phyloP scores from a whole-genome alignment of 108 stramenopile species.

The Fragilaria crotonensis region DNA sequence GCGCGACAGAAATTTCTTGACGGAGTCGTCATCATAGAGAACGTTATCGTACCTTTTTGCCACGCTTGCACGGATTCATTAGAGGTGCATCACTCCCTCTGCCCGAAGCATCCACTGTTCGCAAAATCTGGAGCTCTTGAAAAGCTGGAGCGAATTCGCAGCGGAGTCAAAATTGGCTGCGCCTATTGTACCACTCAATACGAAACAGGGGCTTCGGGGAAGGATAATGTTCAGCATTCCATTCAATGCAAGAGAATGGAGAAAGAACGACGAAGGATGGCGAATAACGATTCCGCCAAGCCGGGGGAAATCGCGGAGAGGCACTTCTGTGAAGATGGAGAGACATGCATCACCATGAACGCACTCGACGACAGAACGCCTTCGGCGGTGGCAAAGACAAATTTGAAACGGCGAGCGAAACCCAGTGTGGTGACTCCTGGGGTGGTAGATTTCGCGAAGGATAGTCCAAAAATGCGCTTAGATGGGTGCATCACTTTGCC shows the following conservation, averaged over 20 bases:
- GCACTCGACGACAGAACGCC: not conserved
- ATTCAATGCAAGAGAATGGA: not conserved
- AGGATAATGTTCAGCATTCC: not conserved
- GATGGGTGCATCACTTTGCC: not conserved
- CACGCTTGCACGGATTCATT: constrained; percentile 1
- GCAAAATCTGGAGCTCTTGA: constrained; percentile 20
- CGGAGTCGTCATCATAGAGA: not conserved
- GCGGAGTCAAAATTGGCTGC: constrained; percentile 20
- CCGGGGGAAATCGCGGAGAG: not conserved
- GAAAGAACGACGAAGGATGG: not conserved
- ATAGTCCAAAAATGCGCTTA: not conserved
- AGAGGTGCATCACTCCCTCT: constrained; percentile 39
- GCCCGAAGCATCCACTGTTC: constrained; percentile 20
- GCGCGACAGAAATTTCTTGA: not conserved
- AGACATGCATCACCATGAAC: not conserved
- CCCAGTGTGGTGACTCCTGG: not conserved
- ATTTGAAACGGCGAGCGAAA: not conserved
- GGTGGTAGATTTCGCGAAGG: not conserved
- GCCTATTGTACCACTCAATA: constrained; percentile 21
- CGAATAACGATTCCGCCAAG: not conserved
- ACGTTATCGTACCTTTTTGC: not conserved
- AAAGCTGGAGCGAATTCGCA: constrained; percentile 20
- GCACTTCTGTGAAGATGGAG: not conserved
- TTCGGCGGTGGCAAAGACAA: not conserved
- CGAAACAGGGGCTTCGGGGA: constrained; percentile 12